These are phyloP conservation scores for Spongispora temasekensis DNA, from an alignment of 1,284 basidiomycete species.

Conservation along the genomic window DNA sequence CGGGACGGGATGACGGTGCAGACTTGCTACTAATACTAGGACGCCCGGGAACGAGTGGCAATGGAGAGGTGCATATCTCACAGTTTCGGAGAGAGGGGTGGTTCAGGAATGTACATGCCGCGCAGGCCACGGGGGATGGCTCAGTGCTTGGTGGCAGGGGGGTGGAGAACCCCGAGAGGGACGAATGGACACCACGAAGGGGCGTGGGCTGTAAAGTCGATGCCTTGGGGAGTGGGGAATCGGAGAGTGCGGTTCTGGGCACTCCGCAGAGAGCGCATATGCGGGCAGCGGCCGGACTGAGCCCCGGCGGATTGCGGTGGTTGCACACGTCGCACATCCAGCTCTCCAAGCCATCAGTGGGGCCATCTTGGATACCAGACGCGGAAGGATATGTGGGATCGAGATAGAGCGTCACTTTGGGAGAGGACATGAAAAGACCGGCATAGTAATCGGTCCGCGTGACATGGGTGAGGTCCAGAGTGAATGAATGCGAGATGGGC, in stretches of 20 bases:
- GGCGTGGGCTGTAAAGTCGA: slow-evolving; percentile 38
- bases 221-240: slow-evolving; percentile 29
- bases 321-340: slow-evolving; percentile 91
- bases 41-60: slow-evolving; percentile 42
- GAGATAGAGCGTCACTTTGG: slow-evolving; percentile 87
- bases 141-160: slow-evolving; percentile 18
- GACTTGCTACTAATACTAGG: slow-evolving; percentile 46
- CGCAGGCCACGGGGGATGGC: slow-evolving; percentile 57
- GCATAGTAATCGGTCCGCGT: slow-evolving; percentile 87
- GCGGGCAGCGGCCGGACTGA: slow-evolving; percentile 58
- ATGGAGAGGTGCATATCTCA: slow-evolving; percentile 84
- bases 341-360: slow-evolving; percentile 42
- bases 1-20: slow-evolving; percentile 59
- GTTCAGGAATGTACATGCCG: slow-evolving; percentile 92
- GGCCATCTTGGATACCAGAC: slow-evolving; percentile 21
- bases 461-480: slow-evolving; percentile 67
- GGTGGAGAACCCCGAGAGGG: slow-evolving; percentile 17
- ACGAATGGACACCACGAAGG: slow-evolving; percentile 29
- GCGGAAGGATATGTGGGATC: slow-evolving; percentile 31
- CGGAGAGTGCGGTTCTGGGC: slow-evolving; percentile 50
- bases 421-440: slow-evolving; percentile 87
- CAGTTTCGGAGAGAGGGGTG: slow-evolving; percentile 74
- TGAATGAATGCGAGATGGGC: slow-evolving; percentile 53
- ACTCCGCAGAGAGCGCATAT: slow-evolving; percentile 78
- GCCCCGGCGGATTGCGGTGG: slow-evolving; percentile 73